Conservation (phyloP, 352 stramenopile genomes). For the Saprolegnia parasitica region DNA sequence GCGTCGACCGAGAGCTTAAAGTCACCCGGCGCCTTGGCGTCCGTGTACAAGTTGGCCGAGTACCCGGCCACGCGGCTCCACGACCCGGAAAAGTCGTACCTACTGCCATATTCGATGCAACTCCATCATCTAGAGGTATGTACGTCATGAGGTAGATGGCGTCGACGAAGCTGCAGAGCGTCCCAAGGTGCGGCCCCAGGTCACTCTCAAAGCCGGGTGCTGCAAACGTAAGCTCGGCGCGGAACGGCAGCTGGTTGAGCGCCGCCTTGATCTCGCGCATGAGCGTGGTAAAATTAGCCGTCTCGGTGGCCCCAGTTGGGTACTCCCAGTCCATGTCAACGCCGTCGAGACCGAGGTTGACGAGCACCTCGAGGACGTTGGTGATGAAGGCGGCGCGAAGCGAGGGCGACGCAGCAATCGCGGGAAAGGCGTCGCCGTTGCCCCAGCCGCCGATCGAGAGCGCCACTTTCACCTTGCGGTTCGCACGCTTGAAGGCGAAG, state of each 20-base stretch:
- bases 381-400: not conserved
- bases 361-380: not conserved
- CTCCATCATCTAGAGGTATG: not conserved
- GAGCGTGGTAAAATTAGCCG: constrained; percentile 4
- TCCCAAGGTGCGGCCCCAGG: not conserved
- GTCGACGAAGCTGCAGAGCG: not conserved
- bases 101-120: not conserved
- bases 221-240: constrained; percentile 1
- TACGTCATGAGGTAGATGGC: constrained; percentile 19
- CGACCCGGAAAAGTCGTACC: not conserved
- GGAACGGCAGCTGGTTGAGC: constrained; percentile 2
- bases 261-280: not conserved
- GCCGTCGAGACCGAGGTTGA: constrained; percentile 1
- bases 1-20: not conserved
- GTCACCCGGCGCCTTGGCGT: not conserved
- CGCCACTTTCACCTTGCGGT: not conserved
- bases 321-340: constrained; percentile 17
- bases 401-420: not conserved
- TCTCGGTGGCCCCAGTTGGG: not conserved
- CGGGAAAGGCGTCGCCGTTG: not conserved
- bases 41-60: constrained; percentile 1
- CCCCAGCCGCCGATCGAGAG: constrained; percentile 1
- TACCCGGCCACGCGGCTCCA: not conserved
- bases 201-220: not conserved
- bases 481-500: not conserved